Conservation (phyloP, 2,329 filamentous ascomycete species). For the Chalara sp. region DNA sequence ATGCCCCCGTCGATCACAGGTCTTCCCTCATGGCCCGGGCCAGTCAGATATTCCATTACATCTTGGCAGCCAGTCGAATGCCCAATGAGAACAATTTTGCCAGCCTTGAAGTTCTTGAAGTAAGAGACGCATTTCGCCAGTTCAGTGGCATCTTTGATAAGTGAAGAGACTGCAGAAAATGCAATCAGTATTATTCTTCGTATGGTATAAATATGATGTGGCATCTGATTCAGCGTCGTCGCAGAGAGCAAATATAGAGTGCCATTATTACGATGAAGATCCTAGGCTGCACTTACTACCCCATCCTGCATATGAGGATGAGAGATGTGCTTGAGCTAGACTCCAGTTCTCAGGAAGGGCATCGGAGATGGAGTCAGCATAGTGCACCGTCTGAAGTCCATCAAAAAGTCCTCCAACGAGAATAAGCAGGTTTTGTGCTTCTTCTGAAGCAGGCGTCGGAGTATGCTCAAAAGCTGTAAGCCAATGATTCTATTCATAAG, state of each 20-base stretch:
- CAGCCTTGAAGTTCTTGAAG: conserved; percentile 34
- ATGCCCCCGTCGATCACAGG: conserved; percentile 51
- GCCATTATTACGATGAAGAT: too few relatives aligned
- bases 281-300: conserved; percentile 25
- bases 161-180: conserved; percentile 24
- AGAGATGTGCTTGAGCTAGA: conserved; percentile 38
- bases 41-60: conserved; percentile 53
- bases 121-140: conserved; percentile 41
- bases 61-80: conserved; percentile 66
- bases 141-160: conserved; percentile 42
- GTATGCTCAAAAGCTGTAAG: conserved; percentile 28
- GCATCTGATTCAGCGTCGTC: too few relatives aligned
- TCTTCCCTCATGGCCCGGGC: conserved; percentile 25
- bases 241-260: too few relatives aligned
- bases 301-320: conserved; percentile 31
- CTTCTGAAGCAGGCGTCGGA: conserved; percentile 9
- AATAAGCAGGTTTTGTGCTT: conserved; percentile 37
- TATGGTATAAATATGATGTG: too few relatives aligned
- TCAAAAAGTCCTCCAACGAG: conserved; percentile 50
- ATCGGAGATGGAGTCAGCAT: conserved; percentile 34
- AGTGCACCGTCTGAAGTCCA: conserved; percentile 42
- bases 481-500: conserved; percentile 14
- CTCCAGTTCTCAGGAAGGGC: conserved; percentile 33
- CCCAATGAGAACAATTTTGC: conserved; percentile 60
- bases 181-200: too few relatives aligned